These are phyloP conservation scores for Kwoniella botswanensis DNA, from an alignment of 768 basidiomycete genomes.

Conservation along the genomic window DNA sequence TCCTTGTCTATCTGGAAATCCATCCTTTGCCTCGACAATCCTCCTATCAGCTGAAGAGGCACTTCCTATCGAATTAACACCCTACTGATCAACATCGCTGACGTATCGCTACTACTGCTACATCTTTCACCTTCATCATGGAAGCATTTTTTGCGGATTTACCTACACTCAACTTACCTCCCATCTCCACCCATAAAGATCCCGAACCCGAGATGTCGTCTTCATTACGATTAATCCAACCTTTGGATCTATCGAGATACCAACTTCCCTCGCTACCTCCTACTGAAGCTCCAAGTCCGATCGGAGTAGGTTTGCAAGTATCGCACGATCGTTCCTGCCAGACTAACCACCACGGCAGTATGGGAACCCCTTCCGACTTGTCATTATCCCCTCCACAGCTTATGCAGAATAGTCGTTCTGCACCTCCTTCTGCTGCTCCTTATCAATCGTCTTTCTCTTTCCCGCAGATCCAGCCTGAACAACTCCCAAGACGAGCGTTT, in stretches of 20 bases:
- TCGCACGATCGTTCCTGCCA: constrained; percentile 3
- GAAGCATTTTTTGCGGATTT: neutral
- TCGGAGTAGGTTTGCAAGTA: neutral
- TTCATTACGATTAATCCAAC: constrained; percentile 1
- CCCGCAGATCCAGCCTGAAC: neutral
- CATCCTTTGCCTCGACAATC: neutral
- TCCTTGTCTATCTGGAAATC: neutral
- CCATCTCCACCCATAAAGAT: neutral
- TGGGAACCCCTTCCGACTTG: neutral
- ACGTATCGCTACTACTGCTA: neutral
- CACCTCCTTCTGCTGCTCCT: constrained; percentile 3
- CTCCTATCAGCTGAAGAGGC: neutral
- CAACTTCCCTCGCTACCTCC: neutral
- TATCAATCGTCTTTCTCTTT: neutral
- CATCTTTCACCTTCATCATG: neutral
- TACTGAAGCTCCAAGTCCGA: neutral
- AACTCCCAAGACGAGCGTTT: neutral
- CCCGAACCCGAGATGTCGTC: neutral
- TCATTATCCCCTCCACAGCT: neutral
- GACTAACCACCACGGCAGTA: neutral
- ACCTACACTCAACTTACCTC: constrained; percentile 1
- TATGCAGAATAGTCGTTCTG: constrained; percentile 3
- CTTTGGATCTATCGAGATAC: constrained; percentile 7
- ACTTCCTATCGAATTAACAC: neutral
- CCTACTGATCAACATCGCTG: neutral